These are phyloP conservation scores for Hypoxylon sp. DNA, from an alignment of 2,329 filamentous ascomycete species.

Conservation along the genomic window DNA sequence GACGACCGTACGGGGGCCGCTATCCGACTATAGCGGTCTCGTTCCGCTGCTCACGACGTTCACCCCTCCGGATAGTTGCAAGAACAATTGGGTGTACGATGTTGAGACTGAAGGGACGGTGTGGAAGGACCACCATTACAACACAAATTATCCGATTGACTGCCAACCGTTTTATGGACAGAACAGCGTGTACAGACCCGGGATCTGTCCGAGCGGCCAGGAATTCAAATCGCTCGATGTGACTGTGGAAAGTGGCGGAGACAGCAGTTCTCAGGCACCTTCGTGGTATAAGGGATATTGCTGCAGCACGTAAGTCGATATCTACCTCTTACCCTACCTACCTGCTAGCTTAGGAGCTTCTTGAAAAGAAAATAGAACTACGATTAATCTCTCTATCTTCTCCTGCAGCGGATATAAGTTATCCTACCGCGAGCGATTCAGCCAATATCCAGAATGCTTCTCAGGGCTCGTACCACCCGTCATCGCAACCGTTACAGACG, in stretches of 20 bases:
- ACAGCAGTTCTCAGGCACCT: neutral
- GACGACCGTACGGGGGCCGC: conserved; percentile 2
- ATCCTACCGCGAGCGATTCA: conserved; percentile 10
- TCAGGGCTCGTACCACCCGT: conserved; percentile 15
- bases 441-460: conserved; percentile 7
- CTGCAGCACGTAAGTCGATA: conserved; percentile 24
- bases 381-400: neutral
- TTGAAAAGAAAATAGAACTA: too few species aligned
- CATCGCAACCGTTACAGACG: conserved; percentile 3
- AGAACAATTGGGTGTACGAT: conserved; percentile 24
- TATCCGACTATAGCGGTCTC: neutral
- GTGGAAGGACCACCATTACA: conserved; percentile 24
- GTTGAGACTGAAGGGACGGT: conserved; percentile 14
- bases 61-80: conserved; percentile 17
- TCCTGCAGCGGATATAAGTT: conserved; percentile 9
- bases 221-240: conserved; percentile 22
- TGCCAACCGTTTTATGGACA: conserved; percentile 20
- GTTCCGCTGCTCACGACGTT: conserved; percentile 21
- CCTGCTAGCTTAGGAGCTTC: too few species aligned
- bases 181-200: conserved; percentile 13
- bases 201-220: conserved; percentile 22
- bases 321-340: neutral
- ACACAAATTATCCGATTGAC: neutral
- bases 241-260: conserved; percentile 2
- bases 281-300: conserved; percentile 21